Percentiles rank a stretch among this genome's conserved stretches.
Evolutionary conservation across 441 rosid species (phyloP).

Genomic region (Kokia cookei): DNA sequence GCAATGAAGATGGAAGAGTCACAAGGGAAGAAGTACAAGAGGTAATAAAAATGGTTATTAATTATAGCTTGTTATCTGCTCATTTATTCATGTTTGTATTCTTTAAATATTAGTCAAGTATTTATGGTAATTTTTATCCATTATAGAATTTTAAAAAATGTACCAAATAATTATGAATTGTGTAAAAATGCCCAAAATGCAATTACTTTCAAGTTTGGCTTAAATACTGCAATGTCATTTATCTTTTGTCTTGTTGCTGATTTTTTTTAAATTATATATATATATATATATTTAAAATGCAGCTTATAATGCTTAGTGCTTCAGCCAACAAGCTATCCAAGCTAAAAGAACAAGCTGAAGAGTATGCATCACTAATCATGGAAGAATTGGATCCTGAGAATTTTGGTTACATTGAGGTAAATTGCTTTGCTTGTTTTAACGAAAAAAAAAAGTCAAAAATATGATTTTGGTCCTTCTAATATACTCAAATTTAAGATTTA

Average conservation of each 20-base stretch:
- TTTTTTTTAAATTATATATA: not conserved
- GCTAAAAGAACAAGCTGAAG: constrained; percentile 91
- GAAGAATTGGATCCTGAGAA: constrained; percentile 97
- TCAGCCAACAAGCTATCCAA: constrained; percentile 89
- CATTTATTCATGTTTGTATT: too few relatives aligned
- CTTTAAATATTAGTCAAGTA: too few relatives aligned
- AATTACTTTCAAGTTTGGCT: not conserved
- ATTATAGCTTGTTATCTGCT: not conserved
- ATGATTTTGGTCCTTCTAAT: not conserved
- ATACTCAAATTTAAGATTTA: not conserved
- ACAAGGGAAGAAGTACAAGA: constrained; percentile 86
- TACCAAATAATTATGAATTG: not conserved
- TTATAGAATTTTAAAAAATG: too few relatives aligned
- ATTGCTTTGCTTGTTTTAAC: not conserved
- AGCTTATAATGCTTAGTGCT: constrained; percentile 96
- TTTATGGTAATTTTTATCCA: too few relatives aligned
- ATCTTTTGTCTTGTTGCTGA: not conserved
- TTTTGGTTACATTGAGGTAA: constrained; percentile 92
- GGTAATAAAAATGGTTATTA: constrained; percentile 28
- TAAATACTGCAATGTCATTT: not conserved
- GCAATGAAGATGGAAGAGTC: constrained; percentile 85
- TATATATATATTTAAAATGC: constrained; percentile 26
- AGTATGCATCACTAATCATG: constrained; percentile 93
- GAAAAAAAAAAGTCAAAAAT: not conserved
- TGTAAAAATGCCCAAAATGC: not conserved